phyloP scores from a whole-genome alignment of 2,329 filamentous ascomycete genomes.

The Sclerotiophoma versabilis region DNA sequence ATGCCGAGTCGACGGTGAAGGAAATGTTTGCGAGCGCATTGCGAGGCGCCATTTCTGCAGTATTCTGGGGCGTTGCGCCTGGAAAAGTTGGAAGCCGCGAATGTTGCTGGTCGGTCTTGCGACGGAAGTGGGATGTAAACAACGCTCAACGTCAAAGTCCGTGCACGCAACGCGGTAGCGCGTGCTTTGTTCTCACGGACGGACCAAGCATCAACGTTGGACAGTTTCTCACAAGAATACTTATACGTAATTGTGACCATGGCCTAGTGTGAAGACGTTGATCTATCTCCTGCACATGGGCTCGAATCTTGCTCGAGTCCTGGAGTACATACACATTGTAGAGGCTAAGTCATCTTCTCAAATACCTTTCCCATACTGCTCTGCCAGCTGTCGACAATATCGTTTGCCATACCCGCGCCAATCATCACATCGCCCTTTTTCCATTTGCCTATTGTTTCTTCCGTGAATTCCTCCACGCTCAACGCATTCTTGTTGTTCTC shows the following conservation, averaged over 20 bases:
- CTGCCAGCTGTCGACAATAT: conserved; percentile 56
- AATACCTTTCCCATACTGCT: conserved; percentile 48
- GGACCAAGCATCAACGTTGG: no score
- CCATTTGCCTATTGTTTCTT: conserved; percentile 55
- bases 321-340: no score
- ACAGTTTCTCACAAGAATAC: no score
- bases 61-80: conserved; percentile 4
- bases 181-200: conserved; percentile 1
- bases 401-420: conserved; percentile 53
- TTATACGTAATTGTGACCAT: not conserved
- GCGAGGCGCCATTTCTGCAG: conserved; percentile 42
- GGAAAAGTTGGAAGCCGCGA: conserved; percentile 4
- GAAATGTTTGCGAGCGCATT: conserved; percentile 44
- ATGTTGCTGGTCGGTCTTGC: conserved; percentile 10
- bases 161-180: conserved; percentile 6
- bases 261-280: not conserved
- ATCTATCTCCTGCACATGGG: not conserved
- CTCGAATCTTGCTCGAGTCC: not conserved
- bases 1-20: conserved; percentile 50
- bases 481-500: conserved; percentile 59
- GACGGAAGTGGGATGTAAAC: conserved; percentile 18
- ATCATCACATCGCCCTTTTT: conserved; percentile 60
- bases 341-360: conserved; percentile 33
- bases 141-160: conserved; percentile 9
- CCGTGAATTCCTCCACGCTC: conserved; percentile 63